Percentiles rank a stretch among this genome's conserved stretches.
These are phyloP conservation scores for Pythium dissimile DNA, from an alignment of 352 stramenopile genomes.

Conservation along the genomic window DNA sequence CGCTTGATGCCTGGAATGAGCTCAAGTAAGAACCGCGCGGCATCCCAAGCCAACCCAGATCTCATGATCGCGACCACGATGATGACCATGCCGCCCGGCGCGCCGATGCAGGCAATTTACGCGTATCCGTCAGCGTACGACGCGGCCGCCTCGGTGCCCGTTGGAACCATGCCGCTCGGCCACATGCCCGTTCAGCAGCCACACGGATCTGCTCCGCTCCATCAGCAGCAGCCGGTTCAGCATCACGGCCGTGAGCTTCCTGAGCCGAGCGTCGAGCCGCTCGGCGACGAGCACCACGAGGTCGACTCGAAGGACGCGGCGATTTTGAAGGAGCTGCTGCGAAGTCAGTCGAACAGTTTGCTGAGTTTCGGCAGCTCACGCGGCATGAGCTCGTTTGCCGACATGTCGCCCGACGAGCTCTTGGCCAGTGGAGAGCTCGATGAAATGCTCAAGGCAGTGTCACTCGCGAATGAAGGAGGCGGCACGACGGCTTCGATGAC, in stretches of 20 bases:
- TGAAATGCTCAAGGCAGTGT: conserved; percentile 72
- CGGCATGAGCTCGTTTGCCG: conserved; percentile 52
- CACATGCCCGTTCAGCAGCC: conserved; percentile 12
- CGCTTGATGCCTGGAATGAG: conserved; percentile 39
- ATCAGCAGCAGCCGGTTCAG: background rate
- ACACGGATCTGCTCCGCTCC: background rate
- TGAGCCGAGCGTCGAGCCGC: conserved; percentile 60
- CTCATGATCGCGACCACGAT: conserved; percentile 45
- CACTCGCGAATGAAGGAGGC: conserved; percentile 45
- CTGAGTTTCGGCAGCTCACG: conserved; percentile 60
- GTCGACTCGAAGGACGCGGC: conserved; percentile 58
- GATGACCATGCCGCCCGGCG: conserved; percentile 14
- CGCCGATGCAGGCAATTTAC: conserved; percentile 22
- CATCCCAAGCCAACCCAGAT: conserved; percentile 42
- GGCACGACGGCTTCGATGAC: conserved; percentile 16
- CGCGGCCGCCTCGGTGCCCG: conserved; percentile 6
- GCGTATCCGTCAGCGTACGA: conserved; percentile 16
- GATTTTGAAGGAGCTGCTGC: conserved; percentile 70
- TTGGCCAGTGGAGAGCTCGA: conserved; percentile 77
- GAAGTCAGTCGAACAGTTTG: conserved; percentile 60
- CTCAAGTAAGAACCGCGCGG: conserved; percentile 10
- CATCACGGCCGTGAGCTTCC: conserved; percentile 29
- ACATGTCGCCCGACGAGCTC: conserved; percentile 76
- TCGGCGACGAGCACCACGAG: conserved; percentile 53
- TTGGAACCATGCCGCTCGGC: conserved; percentile 16